These are phyloP conservation scores for Raddia distichophylla DNA, from an alignment of 176 grass and related monocot genomes.

Conservation along the genomic window DNA sequence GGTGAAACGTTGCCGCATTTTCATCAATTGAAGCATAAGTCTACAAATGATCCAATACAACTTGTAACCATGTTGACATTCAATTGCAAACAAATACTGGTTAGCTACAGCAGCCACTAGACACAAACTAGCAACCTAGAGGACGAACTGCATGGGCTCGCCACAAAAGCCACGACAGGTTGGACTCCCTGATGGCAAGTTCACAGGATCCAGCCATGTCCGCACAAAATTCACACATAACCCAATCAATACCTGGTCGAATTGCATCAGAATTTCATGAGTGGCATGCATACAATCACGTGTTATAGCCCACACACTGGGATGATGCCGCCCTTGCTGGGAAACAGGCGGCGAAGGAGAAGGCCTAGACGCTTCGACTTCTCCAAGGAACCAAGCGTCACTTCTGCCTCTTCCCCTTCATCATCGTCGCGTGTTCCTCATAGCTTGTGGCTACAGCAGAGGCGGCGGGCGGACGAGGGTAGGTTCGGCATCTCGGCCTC, in stretches of 20 bases:
- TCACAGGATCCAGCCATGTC: constrained; percentile 84
- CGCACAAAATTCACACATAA: constrained; percentile 32
- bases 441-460: neutral
- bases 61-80: neutral
- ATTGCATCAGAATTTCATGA: neutral
- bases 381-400: constrained; percentile 65
- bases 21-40: constrained; percentile 66
- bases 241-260: neutral
- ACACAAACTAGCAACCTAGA: constrained; percentile 60
- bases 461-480: neutral
- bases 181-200: constrained; percentile 58
- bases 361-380: constrained; percentile 56
- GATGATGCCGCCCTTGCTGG: constrained; percentile 77
- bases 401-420: constrained; percentile 49
- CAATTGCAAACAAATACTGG: constrained; percentile 1
- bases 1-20: constrained; percentile 73
- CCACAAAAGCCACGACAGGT: constrained; percentile 68
- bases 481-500: constrained; percentile 18
- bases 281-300: neutral
- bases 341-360: constrained; percentile 79
- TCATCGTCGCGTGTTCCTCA: constrained; percentile 55
- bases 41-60: constrained; percentile 38
- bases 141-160: constrained; percentile 79
- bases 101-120: constrained; percentile 1
- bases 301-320: constrained; percentile 40